Base-by-base conservation (phyloP, 768 basidiomycete species). In the Multifurca ochricompacta region DNA sequence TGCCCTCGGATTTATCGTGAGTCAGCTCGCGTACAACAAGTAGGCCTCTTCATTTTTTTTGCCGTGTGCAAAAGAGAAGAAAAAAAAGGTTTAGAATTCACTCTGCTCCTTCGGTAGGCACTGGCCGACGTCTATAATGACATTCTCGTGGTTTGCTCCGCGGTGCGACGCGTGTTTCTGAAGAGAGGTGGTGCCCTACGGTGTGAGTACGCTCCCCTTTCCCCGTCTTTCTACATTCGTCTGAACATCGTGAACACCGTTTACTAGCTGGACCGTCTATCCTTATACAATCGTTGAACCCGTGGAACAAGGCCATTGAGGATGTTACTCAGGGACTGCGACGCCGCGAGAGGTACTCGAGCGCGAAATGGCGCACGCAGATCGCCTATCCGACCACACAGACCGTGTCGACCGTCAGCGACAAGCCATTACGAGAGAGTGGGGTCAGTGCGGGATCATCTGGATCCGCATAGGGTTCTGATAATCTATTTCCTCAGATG, bases 121-220 rank as follows among this genome's bases (percentile, higher is more conserved):
- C 27, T 53, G 27, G 51, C 51, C 8, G 51, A 37, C 27, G 51
- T 53, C 23, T 53, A 53, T 43, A 5, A 13, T 13, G 51, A 53
- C 25, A 37, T 53, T 6, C 25, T 53, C 10, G 3, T 44, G 18
- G 35, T 44, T 11, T 46, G 51, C 8, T 35, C 35, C 6, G 35
- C 51, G 27, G 42, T 53, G 14, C 30, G 51, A 31, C 32, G 32
- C 40, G 25, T 52, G 5, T 52, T 42, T 32, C 25, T 51, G 30
- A 34, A 51, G 23, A 46, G 27, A 7, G 21, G 32, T 6, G 43
- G 42, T 4, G 32, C 21, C 30, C 25, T 21, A 10, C 43, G 51
- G 13, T 35, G 43, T 53, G 14, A 37, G 43, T 45, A 6, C 7
- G 6, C 27, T 23, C n/a, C 6, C 6, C 19, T 27, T 25, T n/a